Evolutionary conservation across 116 monocot genomes (phyloP).

Genomic region (Dioscorea cayenensis): DNA sequence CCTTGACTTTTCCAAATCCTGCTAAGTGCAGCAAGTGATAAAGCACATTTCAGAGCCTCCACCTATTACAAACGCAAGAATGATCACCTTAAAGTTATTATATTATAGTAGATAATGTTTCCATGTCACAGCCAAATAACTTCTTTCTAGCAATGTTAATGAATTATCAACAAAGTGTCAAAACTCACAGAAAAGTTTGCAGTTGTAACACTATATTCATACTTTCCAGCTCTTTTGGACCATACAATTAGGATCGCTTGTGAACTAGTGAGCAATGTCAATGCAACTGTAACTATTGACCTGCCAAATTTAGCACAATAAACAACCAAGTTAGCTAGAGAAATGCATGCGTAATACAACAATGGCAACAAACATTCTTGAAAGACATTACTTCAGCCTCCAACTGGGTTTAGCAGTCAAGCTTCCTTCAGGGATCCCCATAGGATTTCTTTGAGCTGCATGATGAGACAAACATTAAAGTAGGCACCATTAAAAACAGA

Average conservation of each 20-base stretch:
- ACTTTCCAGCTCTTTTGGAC: constrained; percentile 97
- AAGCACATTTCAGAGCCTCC: constrained; percentile 85
- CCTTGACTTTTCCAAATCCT: constrained; percentile 86
- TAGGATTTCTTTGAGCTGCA: constrained; percentile 24
- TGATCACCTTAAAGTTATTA: background rate
- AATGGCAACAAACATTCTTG: background rate
- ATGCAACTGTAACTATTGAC: constrained; percentile 79
- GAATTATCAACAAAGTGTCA: background rate
- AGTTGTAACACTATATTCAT: constrained; percentile 94
- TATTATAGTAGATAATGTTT: background rate
- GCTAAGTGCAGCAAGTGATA: constrained; percentile 71
- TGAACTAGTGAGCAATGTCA: constrained; percentile 95
- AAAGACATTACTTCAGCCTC: constrained; percentile 67
- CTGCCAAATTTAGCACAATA: constrained; percentile 26
- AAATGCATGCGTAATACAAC: background rate
- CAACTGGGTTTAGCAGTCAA: constrained; percentile 47
- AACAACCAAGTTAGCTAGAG: background rate
- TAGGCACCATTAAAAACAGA: no score
- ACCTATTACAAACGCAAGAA: constrained; percentile 34
- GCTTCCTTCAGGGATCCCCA: constrained; percentile 13
- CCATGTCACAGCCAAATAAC: background rate
- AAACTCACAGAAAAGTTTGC: constrained; percentile 77
- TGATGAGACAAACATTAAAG: no score
- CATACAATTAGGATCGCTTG: constrained; percentile 95
- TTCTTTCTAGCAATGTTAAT: background rate